phyloP scores from a whole-genome alignment of 306 rosid species.

The Glycyrrhiza uralensis region DNA sequence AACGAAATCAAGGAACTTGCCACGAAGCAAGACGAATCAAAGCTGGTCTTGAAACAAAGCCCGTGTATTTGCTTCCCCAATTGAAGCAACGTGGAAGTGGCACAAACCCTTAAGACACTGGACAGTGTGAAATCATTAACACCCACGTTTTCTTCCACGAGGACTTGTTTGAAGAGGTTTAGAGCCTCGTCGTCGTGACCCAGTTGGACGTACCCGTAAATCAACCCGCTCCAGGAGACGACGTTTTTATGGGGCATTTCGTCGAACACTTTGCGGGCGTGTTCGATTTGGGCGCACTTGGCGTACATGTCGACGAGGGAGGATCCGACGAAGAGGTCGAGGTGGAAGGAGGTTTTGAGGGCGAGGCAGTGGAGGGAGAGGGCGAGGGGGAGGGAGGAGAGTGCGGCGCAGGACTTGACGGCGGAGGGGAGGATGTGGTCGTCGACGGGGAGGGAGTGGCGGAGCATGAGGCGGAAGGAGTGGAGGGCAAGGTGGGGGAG shows the following conservation, averaged over 20 bases:
- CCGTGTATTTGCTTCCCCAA: constrained; percentile 78
- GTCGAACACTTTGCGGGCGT: constrained; percentile 58
- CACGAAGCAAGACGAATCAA: constrained; percentile 66
- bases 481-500: constrained; percentile 55
- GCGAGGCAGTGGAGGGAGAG: constrained; percentile 48
- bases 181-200: constrained; percentile 70
- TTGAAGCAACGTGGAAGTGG: constrained; percentile 57
- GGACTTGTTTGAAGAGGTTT: constrained; percentile 53
- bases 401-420: constrained; percentile 58
- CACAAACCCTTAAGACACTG: constrained; percentile 72
- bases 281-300: constrained; percentile 42
- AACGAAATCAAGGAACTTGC: constrained; percentile 74
- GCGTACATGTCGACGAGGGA: constrained; percentile 73
- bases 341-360: constrained; percentile 50
- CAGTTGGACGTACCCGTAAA: constrained; percentile 63
- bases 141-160: constrained; percentile 35
- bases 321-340: constrained; percentile 61
- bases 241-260: constrained; percentile 73
- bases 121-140: constrained; percentile 83
- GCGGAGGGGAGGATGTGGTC: constrained; percentile 75
- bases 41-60: constrained; percentile 67
- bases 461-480: constrained; percentile 66
- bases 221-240: constrained; percentile 87
- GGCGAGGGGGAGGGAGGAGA: constrained; percentile 43
- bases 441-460: constrained; percentile 40